Conservation (phyloP, 140 eudicot species). For the Stevia rebaudiana region DNA sequence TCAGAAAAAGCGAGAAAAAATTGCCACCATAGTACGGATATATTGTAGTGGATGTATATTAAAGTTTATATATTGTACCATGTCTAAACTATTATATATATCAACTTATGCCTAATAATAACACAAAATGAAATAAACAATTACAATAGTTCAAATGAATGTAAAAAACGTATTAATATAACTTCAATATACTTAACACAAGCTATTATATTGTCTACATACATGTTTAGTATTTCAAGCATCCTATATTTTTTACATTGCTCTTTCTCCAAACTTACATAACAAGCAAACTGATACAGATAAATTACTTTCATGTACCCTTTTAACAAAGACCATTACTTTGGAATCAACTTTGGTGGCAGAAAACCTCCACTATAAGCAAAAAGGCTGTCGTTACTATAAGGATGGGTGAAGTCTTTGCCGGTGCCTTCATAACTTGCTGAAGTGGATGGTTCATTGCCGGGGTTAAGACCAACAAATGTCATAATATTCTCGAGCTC, state of each 20-base stretch:
- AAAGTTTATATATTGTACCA: too few relatives aligned
- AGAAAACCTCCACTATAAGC: conserved; percentile 6
- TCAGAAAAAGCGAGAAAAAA: too few relatives aligned
- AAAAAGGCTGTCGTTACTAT: conserved; percentile 1
- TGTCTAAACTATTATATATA: background rate
- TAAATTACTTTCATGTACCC: background rate
- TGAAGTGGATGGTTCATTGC: conserved; percentile 7
- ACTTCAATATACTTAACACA: background rate
- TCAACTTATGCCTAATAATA: background rate
- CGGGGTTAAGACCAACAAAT: conserved; percentile 2
- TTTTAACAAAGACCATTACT: background rate
- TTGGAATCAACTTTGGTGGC: background rate
- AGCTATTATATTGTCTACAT: background rate
- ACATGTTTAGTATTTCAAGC: background rate
- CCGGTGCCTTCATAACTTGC: background rate
- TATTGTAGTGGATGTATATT: too few relatives aligned
- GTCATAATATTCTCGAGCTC: conserved; percentile 3
- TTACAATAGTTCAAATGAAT: background rate
- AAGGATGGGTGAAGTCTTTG: conserved; percentile 3
- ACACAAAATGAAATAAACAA: background rate
- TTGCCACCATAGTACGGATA: too few relatives aligned
- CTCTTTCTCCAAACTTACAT: background rate
- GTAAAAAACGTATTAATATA: background rate
- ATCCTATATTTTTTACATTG: background rate
- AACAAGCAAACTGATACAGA: background rate